These are phyloP conservation scores for Scedosporium dehoogii DNA, from an alignment of 2,329 filamentous ascomycete genomes.

Conservation along the genomic window DNA sequence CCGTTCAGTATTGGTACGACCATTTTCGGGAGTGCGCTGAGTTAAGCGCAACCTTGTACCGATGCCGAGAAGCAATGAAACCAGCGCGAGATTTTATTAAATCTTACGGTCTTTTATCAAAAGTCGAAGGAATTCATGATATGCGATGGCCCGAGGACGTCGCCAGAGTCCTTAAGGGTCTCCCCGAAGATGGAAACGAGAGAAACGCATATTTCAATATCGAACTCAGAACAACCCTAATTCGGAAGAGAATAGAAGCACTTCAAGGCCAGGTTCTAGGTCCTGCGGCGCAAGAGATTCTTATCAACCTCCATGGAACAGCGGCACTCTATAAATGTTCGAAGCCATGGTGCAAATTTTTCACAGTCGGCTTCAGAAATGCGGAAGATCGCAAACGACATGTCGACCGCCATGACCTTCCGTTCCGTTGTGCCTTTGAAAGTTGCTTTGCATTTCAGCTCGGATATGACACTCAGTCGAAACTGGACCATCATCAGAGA, in stretches of 20 bases:
- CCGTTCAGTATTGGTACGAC: neutral
- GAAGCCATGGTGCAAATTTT: neutral
- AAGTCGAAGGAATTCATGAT: too few species aligned
- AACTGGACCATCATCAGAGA: too few species aligned
- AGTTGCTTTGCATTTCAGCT: too few species aligned
- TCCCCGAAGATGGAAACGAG: too few species aligned
- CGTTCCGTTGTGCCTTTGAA: too few species aligned
- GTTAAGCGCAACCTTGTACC: neutral
- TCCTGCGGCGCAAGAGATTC: neutral
- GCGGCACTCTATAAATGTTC: neutral
- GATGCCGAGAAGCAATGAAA: neutral
- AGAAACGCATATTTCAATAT: neutral
- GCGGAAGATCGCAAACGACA: too few species aligned
- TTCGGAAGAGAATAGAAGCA: neutral
- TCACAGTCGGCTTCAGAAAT: too few species aligned
- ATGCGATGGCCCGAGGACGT: too few species aligned
- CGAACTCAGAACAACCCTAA: neutral
- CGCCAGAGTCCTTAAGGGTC: too few species aligned
- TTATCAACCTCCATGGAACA: neutral
- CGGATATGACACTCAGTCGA: too few species aligned
- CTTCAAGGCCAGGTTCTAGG: neutral
- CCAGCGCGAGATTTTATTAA: neutral
- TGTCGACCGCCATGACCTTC: too few species aligned
- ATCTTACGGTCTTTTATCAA: too few species aligned
- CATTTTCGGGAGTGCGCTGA: neutral